phyloP scores from a whole-genome alignment of 179 eudicot genomes.

The Gypsophila paniculata region DNA sequence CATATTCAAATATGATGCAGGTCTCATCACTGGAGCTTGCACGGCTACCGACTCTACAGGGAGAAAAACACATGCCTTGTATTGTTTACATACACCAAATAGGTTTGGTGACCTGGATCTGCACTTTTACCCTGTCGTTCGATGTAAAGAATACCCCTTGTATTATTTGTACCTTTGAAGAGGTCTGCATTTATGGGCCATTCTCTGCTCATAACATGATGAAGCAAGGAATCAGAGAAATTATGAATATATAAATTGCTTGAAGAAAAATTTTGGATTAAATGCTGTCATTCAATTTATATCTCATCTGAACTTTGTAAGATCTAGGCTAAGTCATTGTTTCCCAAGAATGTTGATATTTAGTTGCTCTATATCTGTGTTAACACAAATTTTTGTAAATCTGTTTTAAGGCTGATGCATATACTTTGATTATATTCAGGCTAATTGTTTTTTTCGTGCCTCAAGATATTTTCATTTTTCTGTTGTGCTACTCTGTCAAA shows the following conservation, averaged over 20 bases:
- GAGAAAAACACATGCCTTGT: conserved; percentile 49
- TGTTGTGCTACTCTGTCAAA: background rate
- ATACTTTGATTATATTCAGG: background rate
- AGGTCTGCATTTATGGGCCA: background rate
- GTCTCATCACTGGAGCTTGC: conserved; percentile 84
- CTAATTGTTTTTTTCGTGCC: conserved; percentile 4
- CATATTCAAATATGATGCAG: conserved; percentile 38
- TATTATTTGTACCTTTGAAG: background rate
- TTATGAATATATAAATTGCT: conserved; percentile 7
- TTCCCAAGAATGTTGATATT: too few relatives aligned
- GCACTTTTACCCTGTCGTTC: background rate
- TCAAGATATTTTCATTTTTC: background rate
- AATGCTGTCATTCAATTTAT: background rate
- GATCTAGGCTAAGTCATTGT: background rate
- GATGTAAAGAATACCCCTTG: conserved; percentile 6
- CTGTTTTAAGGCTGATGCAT: conserved; percentile 6
- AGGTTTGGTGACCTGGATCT: conserved; percentile 42
- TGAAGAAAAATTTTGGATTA: conserved; percentile 8
- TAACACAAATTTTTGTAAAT: too few relatives aligned
- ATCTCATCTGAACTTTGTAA: background rate
- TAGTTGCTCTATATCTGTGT: too few relatives aligned
- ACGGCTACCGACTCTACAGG: conserved; percentile 58
- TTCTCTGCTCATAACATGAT: background rate
- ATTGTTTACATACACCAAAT: conserved; percentile 84
- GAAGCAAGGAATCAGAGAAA: conserved; percentile 1